Base-by-base conservation (phyloP, 2,329 filamentous ascomycete genomes). In the Aspergillus sp. region DNA sequence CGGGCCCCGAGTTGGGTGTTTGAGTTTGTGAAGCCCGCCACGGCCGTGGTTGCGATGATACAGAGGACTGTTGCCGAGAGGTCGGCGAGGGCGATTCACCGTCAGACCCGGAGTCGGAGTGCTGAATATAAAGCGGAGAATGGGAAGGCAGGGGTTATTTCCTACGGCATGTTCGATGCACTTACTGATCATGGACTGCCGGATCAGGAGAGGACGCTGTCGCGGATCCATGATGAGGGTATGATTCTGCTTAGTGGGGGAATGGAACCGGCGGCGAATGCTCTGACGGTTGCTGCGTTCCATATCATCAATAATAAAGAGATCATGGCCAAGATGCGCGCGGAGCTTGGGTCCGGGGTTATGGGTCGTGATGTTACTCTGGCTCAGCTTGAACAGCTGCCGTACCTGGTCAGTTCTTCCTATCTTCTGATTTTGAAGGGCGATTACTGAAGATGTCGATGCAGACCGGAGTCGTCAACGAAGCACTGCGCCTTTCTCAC, bases 191-290 rank as follows among this genome's bases (percentile, higher is more conserved):
- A 49, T 6, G 39, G 37, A 4, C 8, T 59, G 7, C 59, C 59
- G 6, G 21, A 45, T 6, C 4, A 27, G 2, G 56, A 59, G 25
- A 40, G 54, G 15, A 57, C 52, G 3, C 37, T 55, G 6, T 14
- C 40, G 17, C 50, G 57, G 5, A 37, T 62, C 19, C 35, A 53
- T 37, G 54, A 77, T 4, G 78, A 81, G 46, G 77, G 71, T 0
- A 71, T 72, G 21, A 62, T 68, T 4, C 58, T 80, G 19, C 50
- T 78, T 0, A 61, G 67, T 2, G 78, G 73, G 1, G 77, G 77
- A 0, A 74, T 73, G 0, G 77, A 80, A 59, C 80, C 73, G 2
- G 73, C 71, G 2, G 68, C 67, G 3, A 58, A 64, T 6, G 57
- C 69, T 2, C 57, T 78, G 40, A 62, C 67, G 1, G 35, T 71